phyloP scores from a whole-genome alignment of 768 basidiomycete genomes.

The Termitomyces bulborhizus region DNA sequence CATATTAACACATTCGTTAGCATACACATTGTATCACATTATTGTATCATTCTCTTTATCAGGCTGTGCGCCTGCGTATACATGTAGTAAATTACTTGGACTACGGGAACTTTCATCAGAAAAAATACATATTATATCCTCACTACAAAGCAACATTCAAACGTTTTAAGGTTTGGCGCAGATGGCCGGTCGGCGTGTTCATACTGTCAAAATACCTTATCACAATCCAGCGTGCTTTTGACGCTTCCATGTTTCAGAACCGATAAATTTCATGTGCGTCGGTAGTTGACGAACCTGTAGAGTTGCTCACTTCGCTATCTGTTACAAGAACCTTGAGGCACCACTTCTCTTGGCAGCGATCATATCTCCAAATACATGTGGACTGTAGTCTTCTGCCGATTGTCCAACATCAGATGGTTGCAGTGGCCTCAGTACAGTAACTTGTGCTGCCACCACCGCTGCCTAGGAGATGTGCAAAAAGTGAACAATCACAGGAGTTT shows the following conservation, averaged over 20 bases:
- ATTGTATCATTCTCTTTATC: background rate
- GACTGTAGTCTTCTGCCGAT: background rate
- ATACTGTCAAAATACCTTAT: no score
- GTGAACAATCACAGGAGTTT: background rate
- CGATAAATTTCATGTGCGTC: no score
- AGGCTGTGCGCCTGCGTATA: background rate
- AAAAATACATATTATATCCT: no score
- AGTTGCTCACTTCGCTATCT: background rate
- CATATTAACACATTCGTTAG: conserved; percentile 21
- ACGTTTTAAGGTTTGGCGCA: no score
- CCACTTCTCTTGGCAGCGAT: background rate
- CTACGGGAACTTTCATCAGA: background rate
- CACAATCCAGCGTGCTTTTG: no score
- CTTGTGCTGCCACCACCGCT: background rate
- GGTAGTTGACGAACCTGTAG: no score
- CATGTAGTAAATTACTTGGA: background rate
- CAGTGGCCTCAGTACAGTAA: background rate
- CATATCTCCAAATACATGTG: background rate
- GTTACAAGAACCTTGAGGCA: background rate
- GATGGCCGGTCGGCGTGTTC: no score
- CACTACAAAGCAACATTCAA: no score
- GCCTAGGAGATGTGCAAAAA: background rate
- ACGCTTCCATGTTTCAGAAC: no score
- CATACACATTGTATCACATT: conserved; percentile 10
- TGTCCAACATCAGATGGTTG: background rate